Base-by-base conservation (phyloP, 129 eudicot genomes). In the Silybum marianum region DNA sequence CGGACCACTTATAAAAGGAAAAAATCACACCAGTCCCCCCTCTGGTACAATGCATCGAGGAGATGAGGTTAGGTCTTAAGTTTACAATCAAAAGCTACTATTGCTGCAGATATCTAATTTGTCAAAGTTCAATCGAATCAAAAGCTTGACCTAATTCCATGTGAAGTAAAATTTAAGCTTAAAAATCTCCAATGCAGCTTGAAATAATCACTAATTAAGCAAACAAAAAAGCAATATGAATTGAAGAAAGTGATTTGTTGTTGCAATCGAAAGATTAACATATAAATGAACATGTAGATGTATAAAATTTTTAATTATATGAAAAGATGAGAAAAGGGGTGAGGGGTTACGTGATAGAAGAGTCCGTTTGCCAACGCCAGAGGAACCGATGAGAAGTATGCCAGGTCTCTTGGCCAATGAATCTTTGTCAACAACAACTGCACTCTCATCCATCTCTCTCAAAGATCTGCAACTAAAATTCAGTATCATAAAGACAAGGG, bases 321-420 rank as follows among this genome's bases (percentile, higher is more conserved):
- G 46, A 69, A 42, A 69, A 42, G 36, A 2, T 2, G 42, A 76
- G 74, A 23, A 28, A 32, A 74, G 67, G 58, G 58, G 74, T 23
- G 14, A 46, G 73, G 46, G 69, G 80, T 75, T 88, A 94, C 98
- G 90, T 19, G 98, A 88, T 70, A 94, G 88, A 77, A 94, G 85
- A 73, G 95, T 84, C 34, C 98, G 97, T 82, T 93, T 94, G 65
- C 97, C 97, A 65, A 94, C 98, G 87, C 87, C 88, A 67, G 97
- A 88, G 82, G 96, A 85, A 63, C 98, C 98, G 80, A 94, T 54
- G 36, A 94, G 71, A 81, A 94, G 77, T 46, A 90, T 79, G 12
- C 94, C 97, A 14, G 97, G 97, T 74, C 94, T 86, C 79, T 89
- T 89, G 76, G 90, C 90, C 70, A 89, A 84, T 54, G 84, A 67